These are phyloP conservation scores for Hsuehochloa calcarea DNA, from an alignment of 176 grass and related monocot species.

Conservation along the genomic window DNA sequence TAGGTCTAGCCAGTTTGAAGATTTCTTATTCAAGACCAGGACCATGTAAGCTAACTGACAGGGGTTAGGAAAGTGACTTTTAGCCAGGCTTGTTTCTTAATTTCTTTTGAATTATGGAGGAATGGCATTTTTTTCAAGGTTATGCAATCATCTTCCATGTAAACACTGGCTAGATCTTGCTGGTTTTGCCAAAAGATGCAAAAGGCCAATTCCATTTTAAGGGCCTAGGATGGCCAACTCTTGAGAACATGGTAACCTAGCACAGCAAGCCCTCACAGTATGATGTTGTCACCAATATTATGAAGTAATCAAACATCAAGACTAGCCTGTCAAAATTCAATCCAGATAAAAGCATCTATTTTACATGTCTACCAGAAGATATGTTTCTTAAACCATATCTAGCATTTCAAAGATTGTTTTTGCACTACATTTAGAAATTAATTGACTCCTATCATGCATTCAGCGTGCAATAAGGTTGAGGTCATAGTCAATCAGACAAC, in stretches of 20 bases:
- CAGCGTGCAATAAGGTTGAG: too few species aligned
- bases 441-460: neutral
- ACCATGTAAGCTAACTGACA: neutral
- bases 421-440: neutral
- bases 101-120: neutral
- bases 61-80: neutral
- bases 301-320: neutral
- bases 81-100: neutral
- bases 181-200: neutral
- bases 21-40: neutral
- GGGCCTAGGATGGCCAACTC: neutral
- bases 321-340: neutral
- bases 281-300: neutral
- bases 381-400: neutral
- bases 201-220: conserved; percentile 5
- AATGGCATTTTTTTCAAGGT: neutral
- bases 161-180: neutral
- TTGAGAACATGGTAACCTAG: neutral
- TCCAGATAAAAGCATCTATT: neutral
- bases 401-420: neutral
- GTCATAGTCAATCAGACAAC: too few species aligned
- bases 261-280: neutral
- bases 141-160: neutral
- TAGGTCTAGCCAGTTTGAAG: neutral
- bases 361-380: neutral